phyloP scores from a whole-genome alignment of 2,329 filamentous ascomycete species.

The Apiospora saccharicola region DNA sequence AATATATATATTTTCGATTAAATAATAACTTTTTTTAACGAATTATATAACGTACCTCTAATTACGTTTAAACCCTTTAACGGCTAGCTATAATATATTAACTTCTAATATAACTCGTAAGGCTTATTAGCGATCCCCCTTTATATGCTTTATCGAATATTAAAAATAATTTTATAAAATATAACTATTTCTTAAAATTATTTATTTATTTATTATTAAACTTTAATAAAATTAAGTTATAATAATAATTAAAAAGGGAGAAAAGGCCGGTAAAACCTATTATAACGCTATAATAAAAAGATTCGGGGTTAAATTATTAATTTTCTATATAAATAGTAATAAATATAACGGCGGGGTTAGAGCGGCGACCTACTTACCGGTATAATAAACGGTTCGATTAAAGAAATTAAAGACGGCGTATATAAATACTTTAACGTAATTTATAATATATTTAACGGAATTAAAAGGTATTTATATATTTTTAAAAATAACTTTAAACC shows the following conservation, averaged over 20 bases:
- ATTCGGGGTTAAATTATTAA: not conserved
- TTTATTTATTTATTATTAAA: not conserved
- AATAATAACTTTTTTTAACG: not conserved
- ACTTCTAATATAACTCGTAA: not conserved
- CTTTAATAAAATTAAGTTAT: not conserved
- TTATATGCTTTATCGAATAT: not conserved
- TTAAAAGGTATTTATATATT: not conserved
- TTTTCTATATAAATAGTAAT: not conserved
- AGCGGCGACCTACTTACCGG: not conserved
- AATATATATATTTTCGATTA: not conserved
- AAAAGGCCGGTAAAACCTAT: not conserved
- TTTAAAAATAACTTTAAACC: too few relatives aligned
- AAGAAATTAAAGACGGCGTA: too few relatives aligned
- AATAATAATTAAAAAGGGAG: not conserved
- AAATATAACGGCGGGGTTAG: not conserved
- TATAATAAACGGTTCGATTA: too few relatives aligned
- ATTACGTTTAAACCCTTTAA: not conserved
- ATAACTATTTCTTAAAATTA: not conserved
- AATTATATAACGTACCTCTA: not conserved
- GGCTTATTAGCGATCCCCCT: not conserved
- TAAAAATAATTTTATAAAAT: not conserved
- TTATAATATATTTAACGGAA: too few relatives aligned
- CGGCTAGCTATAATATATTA: not conserved
- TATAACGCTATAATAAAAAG: not conserved
- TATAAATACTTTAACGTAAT: too few relatives aligned